These are phyloP conservation scores for Plectosphaerella plurivora DNA, from an alignment of 2,329 filamentous ascomycete genomes.

Conservation along the genomic window DNA sequence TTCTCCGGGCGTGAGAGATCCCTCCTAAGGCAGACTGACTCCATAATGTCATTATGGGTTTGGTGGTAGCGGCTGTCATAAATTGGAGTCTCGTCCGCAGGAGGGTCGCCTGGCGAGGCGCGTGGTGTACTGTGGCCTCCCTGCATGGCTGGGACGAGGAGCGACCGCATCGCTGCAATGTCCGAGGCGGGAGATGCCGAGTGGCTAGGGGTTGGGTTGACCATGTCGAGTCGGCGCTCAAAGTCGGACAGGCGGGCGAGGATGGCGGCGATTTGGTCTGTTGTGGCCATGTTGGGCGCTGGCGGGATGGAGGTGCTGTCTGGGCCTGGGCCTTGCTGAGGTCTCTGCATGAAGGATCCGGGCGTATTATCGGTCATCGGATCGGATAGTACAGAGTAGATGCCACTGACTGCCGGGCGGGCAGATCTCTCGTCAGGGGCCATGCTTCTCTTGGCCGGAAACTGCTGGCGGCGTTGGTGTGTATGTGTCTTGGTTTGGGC, in stretches of 20 bases:
- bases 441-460: not conserved
- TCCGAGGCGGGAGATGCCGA: not conserved
- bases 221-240: not conserved
- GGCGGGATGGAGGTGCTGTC: not conserved
- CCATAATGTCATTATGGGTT: conserved; percentile 2
- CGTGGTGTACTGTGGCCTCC: not conserved
- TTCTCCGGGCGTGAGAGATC: conserved; percentile 1
- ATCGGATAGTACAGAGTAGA: not conserved
- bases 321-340: not conserved
- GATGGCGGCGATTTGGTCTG: not conserved
- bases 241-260: not conserved
- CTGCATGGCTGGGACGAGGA: not conserved
- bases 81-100: not conserved
- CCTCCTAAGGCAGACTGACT: not conserved
- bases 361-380: not conserved
- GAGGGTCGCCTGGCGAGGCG: not conserved
- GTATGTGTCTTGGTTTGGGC: too few relatives aligned
- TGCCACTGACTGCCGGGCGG: not conserved
- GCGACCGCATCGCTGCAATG: not conserved
- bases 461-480: too few relatives aligned
- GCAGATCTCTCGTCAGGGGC: not conserved
- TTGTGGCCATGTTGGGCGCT: not conserved
- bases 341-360: not conserved
- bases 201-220: not conserved
- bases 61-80: conserved; percentile 1